Evolutionary conservation across 805 yeast species (phyloP), one percentile per base, ranked within the genome.

Genomic region (Saccharomycopsis sp.): DNA sequence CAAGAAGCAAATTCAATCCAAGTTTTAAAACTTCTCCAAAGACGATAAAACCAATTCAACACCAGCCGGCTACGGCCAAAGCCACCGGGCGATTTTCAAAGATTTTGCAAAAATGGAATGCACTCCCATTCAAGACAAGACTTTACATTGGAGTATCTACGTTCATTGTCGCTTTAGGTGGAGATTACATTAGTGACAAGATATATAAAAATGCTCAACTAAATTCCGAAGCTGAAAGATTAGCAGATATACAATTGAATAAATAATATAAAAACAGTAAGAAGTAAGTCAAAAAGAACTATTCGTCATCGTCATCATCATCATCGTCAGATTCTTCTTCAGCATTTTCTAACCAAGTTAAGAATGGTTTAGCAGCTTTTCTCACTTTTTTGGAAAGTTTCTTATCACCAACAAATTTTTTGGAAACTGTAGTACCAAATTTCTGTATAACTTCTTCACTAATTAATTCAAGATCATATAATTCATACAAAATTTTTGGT

Each of bases 291-390:
- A 32, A 11, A 11, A 9, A 32, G 17, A 9, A 27, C 9, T 27
- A 13, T 27, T 9, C 13, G 9, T 13, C 29, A 9, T 13, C 13
- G 9, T 13, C 29, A 9, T 9, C 29, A 27, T 67, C 67, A 24
- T 71, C 77, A 39, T 77, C 82, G 54, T 78, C 85, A 53, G 74
- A 73, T 53, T 81, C 90, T 61, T 79, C 82, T 55, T 87, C 96
- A 50, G 98, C 97, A 64, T 85, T 89, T 60, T 87, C 81, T 54
- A 93, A 77, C 98, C 98, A 93, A 54, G 83, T 79, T 53, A 93
- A 70, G 68, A 93, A 93, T 24, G 97, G 95, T 67, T 88, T 89
- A 50, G 97, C 97, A 38, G 96, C 93, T 67, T 81, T 85, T 96
- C 85, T 41, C 89, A 95, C 74, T 85, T 90, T 50, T 71, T 90